phyloP scores from a whole-genome alignment of 257 asterid genomes.

The Haberlea rhodopensis region DNA sequence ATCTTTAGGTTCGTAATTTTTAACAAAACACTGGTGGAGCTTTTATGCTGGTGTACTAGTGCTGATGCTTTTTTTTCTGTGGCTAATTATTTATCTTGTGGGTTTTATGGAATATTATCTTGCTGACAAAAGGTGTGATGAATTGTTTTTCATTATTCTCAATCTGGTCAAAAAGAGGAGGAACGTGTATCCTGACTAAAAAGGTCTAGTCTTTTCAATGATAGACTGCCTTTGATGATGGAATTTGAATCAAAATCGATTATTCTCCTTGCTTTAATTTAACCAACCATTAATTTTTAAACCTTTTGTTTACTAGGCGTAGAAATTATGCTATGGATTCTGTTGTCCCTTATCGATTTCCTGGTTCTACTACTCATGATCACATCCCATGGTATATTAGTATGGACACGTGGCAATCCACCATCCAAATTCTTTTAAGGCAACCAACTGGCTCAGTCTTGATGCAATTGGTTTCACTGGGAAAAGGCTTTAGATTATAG shows the following conservation, averaged over 20 bases:
- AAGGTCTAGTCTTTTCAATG: conserved; percentile 20
- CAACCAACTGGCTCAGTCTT: background rate
- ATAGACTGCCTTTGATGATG: conserved; percentile 10
- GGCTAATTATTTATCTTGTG: background rate
- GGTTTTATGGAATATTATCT: background rate
- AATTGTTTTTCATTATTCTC: background rate
- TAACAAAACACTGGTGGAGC: background rate
- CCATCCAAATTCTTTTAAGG: too few relatives aligned
- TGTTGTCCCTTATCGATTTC: background rate
- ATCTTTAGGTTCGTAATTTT: conserved; percentile 64
- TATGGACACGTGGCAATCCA: background rate
- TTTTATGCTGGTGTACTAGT: background rate
- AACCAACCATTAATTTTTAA: background rate
- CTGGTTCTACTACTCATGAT: background rate
- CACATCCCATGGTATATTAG: too few relatives aligned
- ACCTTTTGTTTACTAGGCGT: background rate
- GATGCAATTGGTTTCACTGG: background rate
- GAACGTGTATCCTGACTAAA: conserved; percentile 13
- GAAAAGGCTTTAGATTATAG: background rate
- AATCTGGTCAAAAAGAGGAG: background rate
- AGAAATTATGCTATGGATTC: background rate
- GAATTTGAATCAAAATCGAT: conserved; percentile 14
- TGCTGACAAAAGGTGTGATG: conserved; percentile 11
- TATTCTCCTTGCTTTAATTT: conserved; percentile 6
- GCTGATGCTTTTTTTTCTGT: background rate